Evolutionary conservation across 805 yeast species (phyloP).

Genomic region (Spathaspora hagerdaliae): DNA sequence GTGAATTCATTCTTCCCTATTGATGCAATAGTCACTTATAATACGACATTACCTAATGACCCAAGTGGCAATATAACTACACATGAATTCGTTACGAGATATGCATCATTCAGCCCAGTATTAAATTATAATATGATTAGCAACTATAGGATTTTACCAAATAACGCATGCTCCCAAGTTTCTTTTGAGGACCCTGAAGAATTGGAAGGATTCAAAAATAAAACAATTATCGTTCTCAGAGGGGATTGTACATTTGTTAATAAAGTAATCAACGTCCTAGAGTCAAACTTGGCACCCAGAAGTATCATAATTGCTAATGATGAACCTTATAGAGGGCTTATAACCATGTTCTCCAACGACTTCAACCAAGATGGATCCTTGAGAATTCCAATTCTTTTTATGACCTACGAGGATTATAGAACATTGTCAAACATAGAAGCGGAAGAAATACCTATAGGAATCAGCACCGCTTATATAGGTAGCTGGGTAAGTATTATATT

Average conservation of each 20-base stretch:
- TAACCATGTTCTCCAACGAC: constrained; percentile 51
- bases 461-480: constrained; percentile 33
- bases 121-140: constrained; percentile 21
- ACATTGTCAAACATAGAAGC: constrained; percentile 6
- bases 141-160: constrained; percentile 22
- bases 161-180: constrained; percentile 24
- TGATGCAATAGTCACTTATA: constrained; percentile 30
- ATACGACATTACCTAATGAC: constrained; percentile 14
- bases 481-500: constrained; percentile 35
- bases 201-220: constrained; percentile 11
- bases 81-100: constrained; percentile 26
- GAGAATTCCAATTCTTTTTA: constrained; percentile 49
- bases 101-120: constrained; percentile 40
- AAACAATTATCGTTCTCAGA: constrained; percentile 30
- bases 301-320: constrained; percentile 58
- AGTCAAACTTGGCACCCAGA: constrained; percentile 32
- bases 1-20: constrained; percentile 41
- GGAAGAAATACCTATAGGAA: constrained; percentile 10
- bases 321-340: constrained; percentile 40
- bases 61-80: constrained; percentile 10
- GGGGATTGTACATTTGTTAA: constrained; percentile 55
- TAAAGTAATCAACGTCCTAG: constrained; percentile 44
- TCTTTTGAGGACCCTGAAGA: constrained; percentile 6
- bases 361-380: constrained; percentile 38
- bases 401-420: constrained; percentile 41